Percentiles rank a stretch among this genome's conserved stretches.
Conservation (phyloP, 345 rosid species). For the Linum trigynum region DNA sequence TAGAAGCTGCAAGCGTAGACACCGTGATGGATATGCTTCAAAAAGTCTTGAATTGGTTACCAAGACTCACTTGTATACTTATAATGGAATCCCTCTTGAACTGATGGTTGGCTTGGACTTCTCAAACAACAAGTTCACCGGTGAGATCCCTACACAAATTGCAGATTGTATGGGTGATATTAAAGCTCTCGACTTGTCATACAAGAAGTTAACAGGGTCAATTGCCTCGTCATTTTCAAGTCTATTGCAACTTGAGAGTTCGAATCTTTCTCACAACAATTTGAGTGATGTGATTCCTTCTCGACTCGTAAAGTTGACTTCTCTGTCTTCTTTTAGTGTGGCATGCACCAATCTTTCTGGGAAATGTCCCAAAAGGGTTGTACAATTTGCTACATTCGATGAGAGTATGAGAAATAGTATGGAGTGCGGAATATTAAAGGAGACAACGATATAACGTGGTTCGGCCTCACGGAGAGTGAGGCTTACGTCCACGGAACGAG, state of each 20-base stretch:
- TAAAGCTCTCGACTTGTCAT: not conserved
- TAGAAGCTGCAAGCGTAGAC: no score
- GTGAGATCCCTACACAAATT: not conserved
- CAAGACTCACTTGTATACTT: not conserved
- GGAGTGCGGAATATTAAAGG: no score
- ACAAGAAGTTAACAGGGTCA: not conserved
- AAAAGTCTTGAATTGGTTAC: not conserved
- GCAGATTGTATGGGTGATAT: not conserved
- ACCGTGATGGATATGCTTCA: no score
- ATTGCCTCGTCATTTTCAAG: not conserved
- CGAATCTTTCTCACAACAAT: not conserved
- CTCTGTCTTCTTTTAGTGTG: not conserved
- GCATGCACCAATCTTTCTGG: not conserved
- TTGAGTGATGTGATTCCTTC: not conserved
- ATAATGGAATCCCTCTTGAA: not conserved
- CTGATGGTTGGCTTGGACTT: not conserved
- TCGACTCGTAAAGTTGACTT: not conserved
- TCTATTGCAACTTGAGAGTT: not conserved
- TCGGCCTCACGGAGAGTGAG: no score
- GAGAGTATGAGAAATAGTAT: not conserved
- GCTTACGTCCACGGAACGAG: no score
- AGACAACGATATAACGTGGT: no score
- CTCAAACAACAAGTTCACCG: not conserved
- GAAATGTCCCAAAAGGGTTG: not conserved
- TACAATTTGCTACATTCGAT: not conserved